phyloP scores from a whole-genome alignment of 495 filamentous ascomycete genomes.

The Neurospora pannonica region DNA sequence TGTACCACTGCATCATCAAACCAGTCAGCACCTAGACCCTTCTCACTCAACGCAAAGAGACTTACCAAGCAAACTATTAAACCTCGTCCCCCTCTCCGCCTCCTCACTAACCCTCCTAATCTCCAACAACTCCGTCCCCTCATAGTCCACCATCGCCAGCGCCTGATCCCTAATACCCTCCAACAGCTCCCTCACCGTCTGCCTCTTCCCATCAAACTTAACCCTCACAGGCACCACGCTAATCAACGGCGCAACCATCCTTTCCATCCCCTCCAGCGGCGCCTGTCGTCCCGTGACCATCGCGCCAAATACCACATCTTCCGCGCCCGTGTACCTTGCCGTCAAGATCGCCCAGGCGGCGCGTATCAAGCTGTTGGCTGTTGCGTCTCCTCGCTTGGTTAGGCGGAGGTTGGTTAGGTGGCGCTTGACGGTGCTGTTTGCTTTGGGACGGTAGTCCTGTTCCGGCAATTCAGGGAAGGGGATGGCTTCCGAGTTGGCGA shows the following conservation, averaged over 20 bases:
- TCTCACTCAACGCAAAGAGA: background rate
- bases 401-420: background rate
- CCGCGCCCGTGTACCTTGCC: slow-evolving; percentile 24
- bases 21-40: no score
- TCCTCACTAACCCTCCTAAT: background rate
- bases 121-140: background rate
- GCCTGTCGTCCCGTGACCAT: slow-evolving; percentile 36
- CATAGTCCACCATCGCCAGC: background rate
- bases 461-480: slow-evolving; percentile 16
- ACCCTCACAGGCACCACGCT: slow-evolving; percentile 48
- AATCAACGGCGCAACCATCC: slow-evolving; percentile 44
- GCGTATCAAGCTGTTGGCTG: slow-evolving; percentile 22
- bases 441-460: slow-evolving; percentile 1
- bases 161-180: background rate
- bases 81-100: background rate
- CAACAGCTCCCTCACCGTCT: background rate
- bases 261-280: slow-evolving; percentile 34
- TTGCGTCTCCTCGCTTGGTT: slow-evolving; percentile 5
- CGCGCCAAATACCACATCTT: slow-evolving; percentile 36
- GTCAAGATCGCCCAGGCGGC: slow-evolving; percentile 36
- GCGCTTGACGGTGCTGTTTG: background rate
- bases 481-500: background rate
- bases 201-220: background rate
- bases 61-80: background rate
- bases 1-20: background rate